Conservation (phyloP, 2,329 filamentous ascomycete genomes). For the Pseudohalonectria lignicola region DNA sequence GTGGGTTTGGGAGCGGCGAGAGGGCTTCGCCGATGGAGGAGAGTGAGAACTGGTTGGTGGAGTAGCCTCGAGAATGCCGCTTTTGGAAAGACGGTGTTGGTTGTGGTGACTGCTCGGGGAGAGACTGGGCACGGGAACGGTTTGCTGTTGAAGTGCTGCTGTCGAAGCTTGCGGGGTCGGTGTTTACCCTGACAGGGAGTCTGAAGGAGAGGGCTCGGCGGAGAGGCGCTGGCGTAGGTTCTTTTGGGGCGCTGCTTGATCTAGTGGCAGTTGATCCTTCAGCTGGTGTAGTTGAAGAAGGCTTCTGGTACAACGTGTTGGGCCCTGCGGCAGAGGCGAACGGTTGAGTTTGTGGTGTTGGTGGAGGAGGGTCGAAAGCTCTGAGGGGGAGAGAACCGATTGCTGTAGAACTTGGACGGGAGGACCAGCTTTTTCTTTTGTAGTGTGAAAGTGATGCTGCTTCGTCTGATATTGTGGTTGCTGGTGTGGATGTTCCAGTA, state of each 20-base stretch:
- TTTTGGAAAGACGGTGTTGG: neutral
- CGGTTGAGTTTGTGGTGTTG: neutral
- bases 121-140: neutral
- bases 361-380: neutral
- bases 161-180: neutral
- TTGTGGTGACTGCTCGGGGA: too few relatives aligned
- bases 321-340: neutral
- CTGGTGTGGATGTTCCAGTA: neutral
- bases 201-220: slow-evolving; percentile 1
- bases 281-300: neutral
- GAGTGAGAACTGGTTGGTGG: neutral
- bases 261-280: neutral
- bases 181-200: slow-evolving; percentile 1
- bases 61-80: neutral
- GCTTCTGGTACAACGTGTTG: neutral
- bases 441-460: neutral
- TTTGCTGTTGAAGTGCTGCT: neutral
- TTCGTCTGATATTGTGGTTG: slow-evolving; percentile 1
- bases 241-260: neutral
- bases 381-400: neutral
- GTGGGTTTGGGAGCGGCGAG: neutral
- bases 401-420: neutral
- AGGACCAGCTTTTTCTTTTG: slow-evolving; percentile 1
- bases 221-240: slow-evolving; percentile 1
- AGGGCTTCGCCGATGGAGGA: slow-evolving; percentile 2